Evolutionary conservation across 2,329 filamentous ascomycete species (phyloP), one percentile per base, ranked within the genome.

Genomic region (Bipolaris bicolor): DNA sequence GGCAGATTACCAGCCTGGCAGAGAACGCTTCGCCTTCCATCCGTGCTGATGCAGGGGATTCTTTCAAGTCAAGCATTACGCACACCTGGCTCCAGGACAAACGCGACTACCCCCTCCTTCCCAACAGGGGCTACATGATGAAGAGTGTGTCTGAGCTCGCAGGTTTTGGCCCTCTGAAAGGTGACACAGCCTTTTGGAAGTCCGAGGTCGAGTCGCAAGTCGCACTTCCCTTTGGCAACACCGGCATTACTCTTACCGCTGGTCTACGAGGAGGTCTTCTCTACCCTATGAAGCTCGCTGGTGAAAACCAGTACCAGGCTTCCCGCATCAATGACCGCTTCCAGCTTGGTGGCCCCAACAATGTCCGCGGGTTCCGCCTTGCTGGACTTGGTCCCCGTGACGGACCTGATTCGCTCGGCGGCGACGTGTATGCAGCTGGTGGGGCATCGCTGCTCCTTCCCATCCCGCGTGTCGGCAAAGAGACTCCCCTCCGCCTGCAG

Each of bases 321-420:
- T 96, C 91, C 64, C 87, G 91, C 29, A 85, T 98, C 70, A 97
- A 96, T 73, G 95, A 99, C 76, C 91, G 95, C 43, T 99, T 99
- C 80, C 88, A 92, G 70, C 90, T 99, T 31, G 95, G 95, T 41
- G 95, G 95, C 0, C 94, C 95, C 3, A 97, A 92, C 3, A 94
- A 97, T 72, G 91, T 99, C 13, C 90, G 95, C 53, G 95, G 95
- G 1, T 99, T 99, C 83, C 88, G 92, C 57, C 85, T 96, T 20
- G 90, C 89, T 18, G 95, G 95, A 1, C 83, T 99, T 5, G 95
- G 95, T 7, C 93, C 95, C 3, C 89, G 90, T 62, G 94, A 98
- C 70, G 91, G 92, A 1, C 76, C 81, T 16, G 94, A 99, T 77
- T 88, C 93, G 0, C 87, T 97, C 0, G 95, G 95, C 11, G 95